Percentiles rank a stretch among this genome's conserved stretches.
phyloP scores from a whole-genome alignment of 2,329 filamentous ascomycete species.

The Cercospora zeina region DNA sequence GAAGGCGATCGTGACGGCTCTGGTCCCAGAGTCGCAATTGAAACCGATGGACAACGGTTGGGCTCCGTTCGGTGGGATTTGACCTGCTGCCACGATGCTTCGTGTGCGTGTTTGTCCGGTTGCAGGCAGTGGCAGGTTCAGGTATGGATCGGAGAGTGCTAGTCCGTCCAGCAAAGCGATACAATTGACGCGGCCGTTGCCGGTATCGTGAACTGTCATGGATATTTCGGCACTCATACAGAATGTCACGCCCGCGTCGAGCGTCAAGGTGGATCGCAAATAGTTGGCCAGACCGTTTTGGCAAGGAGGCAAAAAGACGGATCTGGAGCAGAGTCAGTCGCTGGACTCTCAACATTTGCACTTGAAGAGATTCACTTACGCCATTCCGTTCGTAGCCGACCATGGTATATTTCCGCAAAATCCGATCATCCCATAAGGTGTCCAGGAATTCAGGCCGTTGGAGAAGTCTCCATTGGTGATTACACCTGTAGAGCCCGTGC shows the following conservation, averaged over 20 bases:
- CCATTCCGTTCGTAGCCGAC: background rate
- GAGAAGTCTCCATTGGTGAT: background rate
- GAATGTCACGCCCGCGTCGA: background rate
- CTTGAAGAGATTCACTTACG: slow-evolving; percentile 1
- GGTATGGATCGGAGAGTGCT: background rate
- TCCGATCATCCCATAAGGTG: background rate
- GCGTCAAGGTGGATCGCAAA: background rate
- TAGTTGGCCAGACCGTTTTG: background rate
- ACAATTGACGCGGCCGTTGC: background rate
- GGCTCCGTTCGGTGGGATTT: background rate
- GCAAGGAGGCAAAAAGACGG: background rate
- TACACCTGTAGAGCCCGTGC: background rate
- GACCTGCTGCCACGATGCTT: background rate
- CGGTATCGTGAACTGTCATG: background rate
- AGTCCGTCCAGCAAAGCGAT: background rate
- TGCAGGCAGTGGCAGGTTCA: background rate
- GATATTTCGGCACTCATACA: background rate
- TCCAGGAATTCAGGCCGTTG: background rate
- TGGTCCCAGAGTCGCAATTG: background rate
- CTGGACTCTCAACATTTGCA: too few relatives aligned
- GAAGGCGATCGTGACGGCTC: background rate
- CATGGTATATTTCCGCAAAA: background rate
- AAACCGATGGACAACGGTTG: background rate
- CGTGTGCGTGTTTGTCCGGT: background rate
- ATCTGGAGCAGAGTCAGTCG: background rate